These are phyloP conservation scores for Fusarium austroafricanum DNA, from an alignment of 2,329 filamentous ascomycete species.

Conservation along the genomic window DNA sequence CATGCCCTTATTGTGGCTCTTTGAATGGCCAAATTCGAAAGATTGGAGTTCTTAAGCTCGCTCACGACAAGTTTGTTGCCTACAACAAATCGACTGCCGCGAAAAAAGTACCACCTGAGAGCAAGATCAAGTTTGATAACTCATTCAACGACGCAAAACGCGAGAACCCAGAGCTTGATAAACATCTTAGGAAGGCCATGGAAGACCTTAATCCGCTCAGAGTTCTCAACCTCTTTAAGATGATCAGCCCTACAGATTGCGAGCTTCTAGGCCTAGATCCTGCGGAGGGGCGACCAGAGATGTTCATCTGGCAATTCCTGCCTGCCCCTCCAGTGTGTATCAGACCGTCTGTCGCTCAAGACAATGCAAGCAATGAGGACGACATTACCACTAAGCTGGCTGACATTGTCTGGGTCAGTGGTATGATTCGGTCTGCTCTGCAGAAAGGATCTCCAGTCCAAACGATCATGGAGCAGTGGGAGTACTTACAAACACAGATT, in stretches of 20 bases:
- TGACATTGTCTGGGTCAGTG: conserved; percentile 93
- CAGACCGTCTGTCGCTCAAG: conserved; percentile 91
- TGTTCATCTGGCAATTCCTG: conserved; percentile 97
- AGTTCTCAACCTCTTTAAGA: conserved; percentile 91
- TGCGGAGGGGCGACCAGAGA: conserved; percentile 87
- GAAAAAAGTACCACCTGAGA: conserved; percentile 83
- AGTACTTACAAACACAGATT: conserved; percentile 93
- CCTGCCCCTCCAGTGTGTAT: conserved; percentile 95
- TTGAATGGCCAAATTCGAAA: conserved; percentile 95
- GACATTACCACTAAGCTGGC: conserved; percentile 97
- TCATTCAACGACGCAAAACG: conserved; percentile 86
- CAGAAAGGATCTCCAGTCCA: conserved; percentile 85
- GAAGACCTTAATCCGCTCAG: conserved; percentile 93
- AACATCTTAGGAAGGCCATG: conserved; percentile 90
- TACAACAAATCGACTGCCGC: conserved; percentile 90
- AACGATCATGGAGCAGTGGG: conserved; percentile 98
- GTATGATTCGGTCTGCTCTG: conserved; percentile 84
- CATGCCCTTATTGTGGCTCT: conserved; percentile 82
- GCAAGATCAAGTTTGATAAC: conserved; percentile 86
- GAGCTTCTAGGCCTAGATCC: conserved; percentile 92
- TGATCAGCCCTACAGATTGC: conserved; percentile 85
- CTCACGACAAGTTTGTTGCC: conserved; percentile 89
- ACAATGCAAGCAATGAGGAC: conserved; percentile 93
- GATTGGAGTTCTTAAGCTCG: conserved; percentile 89
- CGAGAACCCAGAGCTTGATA: conserved; percentile 84